Evolutionary conservation across 2,329 filamentous ascomycete genomes (phyloP).

Genomic region (Zymoseptoria tritici): DNA sequence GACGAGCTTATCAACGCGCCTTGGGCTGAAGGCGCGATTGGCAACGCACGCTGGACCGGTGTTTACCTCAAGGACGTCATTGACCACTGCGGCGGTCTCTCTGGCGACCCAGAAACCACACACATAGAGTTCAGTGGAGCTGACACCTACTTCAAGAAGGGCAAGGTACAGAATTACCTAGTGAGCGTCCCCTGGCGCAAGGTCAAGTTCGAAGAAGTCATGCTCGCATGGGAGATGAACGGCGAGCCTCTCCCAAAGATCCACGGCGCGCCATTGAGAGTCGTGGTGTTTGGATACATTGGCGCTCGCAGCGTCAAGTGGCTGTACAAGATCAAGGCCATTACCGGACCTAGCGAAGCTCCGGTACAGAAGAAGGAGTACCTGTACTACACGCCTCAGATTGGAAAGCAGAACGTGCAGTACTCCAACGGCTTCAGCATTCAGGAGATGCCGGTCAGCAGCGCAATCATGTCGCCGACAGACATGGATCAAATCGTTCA

Average conservation of each 20-base stretch:
- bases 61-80: conserved; percentile 48
- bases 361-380: conserved; percentile 61
- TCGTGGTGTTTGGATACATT: conserved; percentile 50
- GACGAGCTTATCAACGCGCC: conserved; percentile 30
- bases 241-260: conserved; percentile 54
- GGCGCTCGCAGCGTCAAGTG: conserved; percentile 64
- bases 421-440: conserved; percentile 51
- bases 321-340: conserved; percentile 57
- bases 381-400: conserved; percentile 60
- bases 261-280: conserved; percentile 52
- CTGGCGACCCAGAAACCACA: conserved; percentile 42
- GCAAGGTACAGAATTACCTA: conserved; percentile 57
- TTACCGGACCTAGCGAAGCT: conserved; percentile 47
- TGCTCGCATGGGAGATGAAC: conserved; percentile 56
- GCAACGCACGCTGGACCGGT: conserved; percentile 53
- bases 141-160: conserved; percentile 66
- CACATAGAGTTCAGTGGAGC: conserved; percentile 64
- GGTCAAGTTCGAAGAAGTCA: conserved; percentile 60
- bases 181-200: conserved; percentile 60
- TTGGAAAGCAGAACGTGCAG: conserved; percentile 59
- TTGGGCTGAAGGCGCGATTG: conserved; percentile 57
- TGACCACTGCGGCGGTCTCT: conserved; percentile 60
- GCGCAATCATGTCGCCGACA: conserved; percentile 58
- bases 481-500: conserved; percentile 56
- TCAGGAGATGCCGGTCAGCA: conserved; percentile 64